A percentile compares a stretch with the other conserved stretches of the same genome.
Evolutionary conservation across 1,284 basidiomycete genomes (phyloP).

Genomic region (Agaricales sp.): DNA sequence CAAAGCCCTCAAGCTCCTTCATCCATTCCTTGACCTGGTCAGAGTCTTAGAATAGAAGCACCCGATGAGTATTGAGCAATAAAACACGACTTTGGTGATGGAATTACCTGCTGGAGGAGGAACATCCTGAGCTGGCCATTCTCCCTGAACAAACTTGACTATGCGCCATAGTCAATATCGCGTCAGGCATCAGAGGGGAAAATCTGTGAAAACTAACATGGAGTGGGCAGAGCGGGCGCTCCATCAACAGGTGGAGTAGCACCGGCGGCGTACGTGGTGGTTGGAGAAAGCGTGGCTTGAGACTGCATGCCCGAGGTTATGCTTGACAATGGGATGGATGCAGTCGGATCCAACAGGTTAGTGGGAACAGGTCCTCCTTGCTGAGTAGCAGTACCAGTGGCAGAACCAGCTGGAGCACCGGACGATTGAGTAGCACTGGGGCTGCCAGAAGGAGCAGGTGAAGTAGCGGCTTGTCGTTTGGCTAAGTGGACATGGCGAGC

Average conservation of each 20-base stretch:
- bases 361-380: slow-evolving; percentile 13
- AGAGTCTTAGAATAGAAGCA: slow-evolving; percentile 29
- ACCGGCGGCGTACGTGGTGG: slow-evolving; percentile 47
- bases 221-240: slow-evolving; percentile 52
- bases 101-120: slow-evolving; percentile 52
- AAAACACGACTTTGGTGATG: not conserved
- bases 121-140: slow-evolving; percentile 65
- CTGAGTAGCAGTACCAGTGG: slow-evolving; percentile 19
- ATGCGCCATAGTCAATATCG: slow-evolving; percentile 7
- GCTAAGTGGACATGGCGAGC: slow-evolving; percentile 16
- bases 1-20: slow-evolving; percentile 59
- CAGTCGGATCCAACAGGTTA: slow-evolving; percentile 8
- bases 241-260: slow-evolving; percentile 49
- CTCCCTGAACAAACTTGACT: slow-evolving; percentile 38
- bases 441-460: slow-evolving; percentile 11
- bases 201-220: slow-evolving; percentile 28
- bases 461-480: slow-evolving; percentile 18
- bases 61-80: not conserved
- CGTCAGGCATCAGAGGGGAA: slow-evolving; percentile 1
- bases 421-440: slow-evolving; percentile 13
- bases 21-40: slow-evolving; percentile 65
- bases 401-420: slow-evolving; percentile 11
- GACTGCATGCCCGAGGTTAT: slow-evolving; percentile 63
- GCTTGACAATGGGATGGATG: slow-evolving; percentile 37
- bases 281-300: slow-evolving; percentile 36